Evolutionary conservation across 2,329 filamentous ascomycete genomes (phyloP).

Genomic region (Cordyceps cicadae): DNA sequence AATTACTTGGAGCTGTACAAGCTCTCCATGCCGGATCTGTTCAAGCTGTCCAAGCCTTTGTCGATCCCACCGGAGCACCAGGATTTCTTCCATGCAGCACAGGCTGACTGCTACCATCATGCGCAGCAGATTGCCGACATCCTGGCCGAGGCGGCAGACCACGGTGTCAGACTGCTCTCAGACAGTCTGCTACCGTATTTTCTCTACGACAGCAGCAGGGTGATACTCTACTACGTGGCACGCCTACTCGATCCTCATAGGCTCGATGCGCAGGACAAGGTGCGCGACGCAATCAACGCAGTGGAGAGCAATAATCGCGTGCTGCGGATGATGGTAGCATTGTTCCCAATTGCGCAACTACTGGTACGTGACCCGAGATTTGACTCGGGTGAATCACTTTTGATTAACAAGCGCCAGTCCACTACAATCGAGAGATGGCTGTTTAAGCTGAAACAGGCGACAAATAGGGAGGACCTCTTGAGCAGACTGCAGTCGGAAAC

Average conservation of each 20-base stretch:
- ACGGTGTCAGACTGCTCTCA: constrained; percentile 32
- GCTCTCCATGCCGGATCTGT: constrained; percentile 37
- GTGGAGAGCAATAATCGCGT: constrained; percentile 33
- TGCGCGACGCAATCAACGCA: constrained; percentile 30
- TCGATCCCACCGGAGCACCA: constrained; percentile 30
- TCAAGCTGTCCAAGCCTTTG: constrained; percentile 34
- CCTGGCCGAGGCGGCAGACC: constrained; percentile 30
- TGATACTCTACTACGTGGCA: constrained; percentile 41
- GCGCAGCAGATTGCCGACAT: constrained; percentile 31
- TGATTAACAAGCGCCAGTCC: constrained; percentile 19
- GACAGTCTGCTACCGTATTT: constrained; percentile 39
- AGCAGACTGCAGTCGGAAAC: constrained; percentile 17
- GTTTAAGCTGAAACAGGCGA: constrained; percentile 27
- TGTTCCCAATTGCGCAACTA: constrained; percentile 33
- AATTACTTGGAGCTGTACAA: constrained; percentile 38
- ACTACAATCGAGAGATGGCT: constrained; percentile 32
- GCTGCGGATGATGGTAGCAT: constrained; percentile 27
- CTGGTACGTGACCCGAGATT: constrained; percentile 23
- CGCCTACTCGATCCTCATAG: constrained; percentile 30
- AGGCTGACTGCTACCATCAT: constrained; percentile 30
- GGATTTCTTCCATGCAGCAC: constrained; percentile 28
- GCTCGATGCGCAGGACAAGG: constrained; percentile 26
- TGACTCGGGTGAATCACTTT: background rate
- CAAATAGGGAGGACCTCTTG: constrained; percentile 13
- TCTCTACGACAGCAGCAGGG: constrained; percentile 37